A percentile compares a stretch with the other conserved stretches of the same genome.
Conservation (phyloP, 2,329 filamentous ascomycete species). For the Pseudocercospora fuligena region DNA sequence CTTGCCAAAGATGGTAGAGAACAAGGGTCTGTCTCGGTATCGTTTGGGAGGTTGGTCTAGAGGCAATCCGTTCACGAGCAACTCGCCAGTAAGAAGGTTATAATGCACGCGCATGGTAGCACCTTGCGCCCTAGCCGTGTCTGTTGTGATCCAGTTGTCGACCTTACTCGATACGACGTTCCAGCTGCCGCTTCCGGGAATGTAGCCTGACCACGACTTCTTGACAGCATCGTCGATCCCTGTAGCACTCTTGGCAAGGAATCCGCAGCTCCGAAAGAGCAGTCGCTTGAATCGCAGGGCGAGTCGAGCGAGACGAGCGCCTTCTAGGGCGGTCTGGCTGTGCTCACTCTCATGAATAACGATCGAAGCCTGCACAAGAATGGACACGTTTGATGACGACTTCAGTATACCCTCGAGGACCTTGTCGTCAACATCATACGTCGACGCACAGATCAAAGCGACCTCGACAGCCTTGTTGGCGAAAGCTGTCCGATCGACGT, state of each 20-base stretch:
- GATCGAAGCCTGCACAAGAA: constrained; percentile 31
- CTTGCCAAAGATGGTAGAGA: constrained; percentile 60
- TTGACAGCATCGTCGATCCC: constrained; percentile 29
- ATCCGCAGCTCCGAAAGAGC: constrained; percentile 24
- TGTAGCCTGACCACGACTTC: constrained; percentile 50
- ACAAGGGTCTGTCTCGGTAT: constrained; percentile 50
- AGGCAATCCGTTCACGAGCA: constrained; percentile 56
- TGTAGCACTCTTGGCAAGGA: constrained; percentile 12
- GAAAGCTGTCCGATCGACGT: constrained; percentile 35
- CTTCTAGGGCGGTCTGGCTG: not conserved
- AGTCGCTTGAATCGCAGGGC: constrained; percentile 23
- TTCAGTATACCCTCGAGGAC: constrained; percentile 26
- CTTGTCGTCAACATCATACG: constrained; percentile 44
- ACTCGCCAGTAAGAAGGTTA: constrained; percentile 53
- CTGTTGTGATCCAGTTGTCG: constrained; percentile 35
- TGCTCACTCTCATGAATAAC: constrained; percentile 27
- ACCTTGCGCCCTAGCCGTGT: constrained; percentile 31
- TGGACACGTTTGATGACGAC: constrained; percentile 20
- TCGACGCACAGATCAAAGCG: constrained; percentile 61
- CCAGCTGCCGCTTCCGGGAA: constrained; percentile 26
- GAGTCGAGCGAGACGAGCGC: constrained; percentile 1
- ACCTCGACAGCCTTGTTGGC: constrained; percentile 55
- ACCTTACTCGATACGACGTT: not conserved
- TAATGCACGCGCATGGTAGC: constrained; percentile 46
- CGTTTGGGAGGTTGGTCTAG: constrained; percentile 60